Evolutionary conservation across 768 basidiomycete genomes (phyloP).

Genomic region (Russula virescens): DNA sequence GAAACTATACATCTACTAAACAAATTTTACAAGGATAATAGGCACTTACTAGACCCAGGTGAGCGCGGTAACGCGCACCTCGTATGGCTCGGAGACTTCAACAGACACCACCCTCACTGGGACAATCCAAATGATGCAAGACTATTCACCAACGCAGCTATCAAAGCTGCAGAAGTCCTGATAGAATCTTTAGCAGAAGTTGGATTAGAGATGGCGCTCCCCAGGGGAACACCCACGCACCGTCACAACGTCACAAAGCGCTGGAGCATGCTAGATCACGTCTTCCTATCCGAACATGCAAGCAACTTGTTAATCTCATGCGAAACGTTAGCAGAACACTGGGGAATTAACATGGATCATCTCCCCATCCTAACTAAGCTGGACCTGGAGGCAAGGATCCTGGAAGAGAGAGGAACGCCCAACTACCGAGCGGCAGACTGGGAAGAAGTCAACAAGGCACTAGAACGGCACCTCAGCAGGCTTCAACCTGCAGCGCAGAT

Average conservation of each 20-base stretch:
- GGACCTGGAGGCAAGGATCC: neutral
- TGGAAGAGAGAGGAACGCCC: no score
- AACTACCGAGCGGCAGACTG: neutral
- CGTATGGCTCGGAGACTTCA: neutral
- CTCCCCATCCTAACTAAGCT: neutral
- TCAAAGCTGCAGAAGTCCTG: neutral
- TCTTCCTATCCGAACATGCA: no score
- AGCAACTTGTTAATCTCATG: neutral
- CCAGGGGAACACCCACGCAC: neutral
- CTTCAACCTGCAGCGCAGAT: neutral
- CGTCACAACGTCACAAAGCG: neutral
- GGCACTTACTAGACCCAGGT: no score
- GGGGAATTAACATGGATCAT: neutral
- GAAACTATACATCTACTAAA: neutral
- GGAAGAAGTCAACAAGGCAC: neutral
- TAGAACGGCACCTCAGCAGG: rapidly evolving
- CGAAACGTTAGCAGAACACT: neutral
- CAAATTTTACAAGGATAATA: neutral
- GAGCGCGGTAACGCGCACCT: neutral
- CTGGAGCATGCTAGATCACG: neutral
- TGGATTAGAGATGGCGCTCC: neutral
- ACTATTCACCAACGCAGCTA: neutral
- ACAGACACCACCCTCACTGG: neutral
- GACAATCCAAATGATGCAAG: neutral
- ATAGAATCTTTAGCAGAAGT: neutral